Percentiles rank a stretch among this genome's conserved stretches.
Conservation (phyloP, 1,284 basidiomycete genomes). For the Leccinum holopus region DNA sequence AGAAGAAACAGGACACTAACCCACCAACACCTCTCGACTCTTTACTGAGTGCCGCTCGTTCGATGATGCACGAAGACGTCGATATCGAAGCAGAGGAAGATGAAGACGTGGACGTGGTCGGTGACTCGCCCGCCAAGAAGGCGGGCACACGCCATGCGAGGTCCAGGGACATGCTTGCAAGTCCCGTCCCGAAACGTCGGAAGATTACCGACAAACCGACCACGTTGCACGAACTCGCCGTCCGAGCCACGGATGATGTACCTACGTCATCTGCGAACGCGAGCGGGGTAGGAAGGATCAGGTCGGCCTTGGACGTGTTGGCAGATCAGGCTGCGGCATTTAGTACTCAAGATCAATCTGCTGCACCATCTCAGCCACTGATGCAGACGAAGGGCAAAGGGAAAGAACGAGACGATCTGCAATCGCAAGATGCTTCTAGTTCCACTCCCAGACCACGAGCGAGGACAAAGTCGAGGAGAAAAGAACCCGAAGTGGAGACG, state of each 20-base stretch:
- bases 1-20: conserved; percentile 22
- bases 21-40: conserved; percentile 48
- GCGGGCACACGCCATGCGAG: conserved; percentile 17
- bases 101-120: conserved; percentile 20
- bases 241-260: background rate
- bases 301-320: conserved; percentile 63
- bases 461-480: conserved; percentile 10
- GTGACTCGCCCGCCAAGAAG: conserved; percentile 15
- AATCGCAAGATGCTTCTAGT: conserved; percentile 2
- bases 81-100: conserved; percentile 24
- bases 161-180: conserved; percentile 35
- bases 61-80: conserved; percentile 48
- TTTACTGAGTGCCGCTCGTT: conserved; percentile 58
- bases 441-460: conserved; percentile 12
- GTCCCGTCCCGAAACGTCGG: conserved; percentile 35
- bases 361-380: background rate
- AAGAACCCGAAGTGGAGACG: conserved; percentile 6
- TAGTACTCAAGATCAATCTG: conserved; percentile 25
- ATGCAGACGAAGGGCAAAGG: conserved; percentile 19
- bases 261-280: conserved; percentile 3
- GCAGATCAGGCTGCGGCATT: conserved; percentile 65
- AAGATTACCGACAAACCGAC: conserved; percentile 22
- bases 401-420: conserved; percentile 15
- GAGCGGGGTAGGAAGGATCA: conserved; percentile 31
- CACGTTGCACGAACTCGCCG: conserved; percentile 5